These are phyloP conservation scores for Colletotrichum eleusines DNA, from an alignment of 2,329 filamentous ascomycete genomes.

Conservation along the genomic window DNA sequence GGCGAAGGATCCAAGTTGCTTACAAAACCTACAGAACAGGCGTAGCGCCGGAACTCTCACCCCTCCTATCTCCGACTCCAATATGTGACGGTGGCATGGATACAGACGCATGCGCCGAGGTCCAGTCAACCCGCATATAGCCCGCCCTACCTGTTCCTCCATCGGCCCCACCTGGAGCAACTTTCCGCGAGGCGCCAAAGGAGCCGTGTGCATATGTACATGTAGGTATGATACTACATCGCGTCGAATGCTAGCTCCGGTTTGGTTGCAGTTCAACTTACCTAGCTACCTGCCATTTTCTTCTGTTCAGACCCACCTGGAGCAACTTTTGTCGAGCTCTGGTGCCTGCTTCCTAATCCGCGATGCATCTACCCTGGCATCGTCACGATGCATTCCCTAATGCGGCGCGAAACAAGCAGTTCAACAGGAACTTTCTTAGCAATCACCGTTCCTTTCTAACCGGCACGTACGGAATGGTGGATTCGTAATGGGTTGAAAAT, in stretches of 20 bases:
- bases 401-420: background rate
- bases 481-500: background rate
- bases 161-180: slow-evolving; percentile 18
- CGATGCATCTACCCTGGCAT: background rate
- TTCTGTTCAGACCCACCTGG: background rate
- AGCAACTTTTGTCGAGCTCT: slow-evolving; percentile 3
- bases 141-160: background rate
- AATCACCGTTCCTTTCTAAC: background rate
- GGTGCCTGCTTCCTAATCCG: background rate
- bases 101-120: too few relatives aligned
- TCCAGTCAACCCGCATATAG: background rate
- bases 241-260: background rate
- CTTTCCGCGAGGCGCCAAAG: slow-evolving; percentile 22
- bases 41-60: background rate
- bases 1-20: background rate
- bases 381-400: too few relatives aligned
- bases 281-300: background rate
- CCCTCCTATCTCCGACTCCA: background rate
- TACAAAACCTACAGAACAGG: background rate
- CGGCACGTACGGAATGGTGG: background rate
- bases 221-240: background rate
- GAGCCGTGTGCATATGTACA: background rate
- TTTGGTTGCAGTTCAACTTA: background rate
- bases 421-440: background rate
- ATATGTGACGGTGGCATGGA: background rate